Evolutionary conservation across 2,329 filamentous ascomycete genomes (phyloP).

Genomic region (Incumbomyces lentus): DNA sequence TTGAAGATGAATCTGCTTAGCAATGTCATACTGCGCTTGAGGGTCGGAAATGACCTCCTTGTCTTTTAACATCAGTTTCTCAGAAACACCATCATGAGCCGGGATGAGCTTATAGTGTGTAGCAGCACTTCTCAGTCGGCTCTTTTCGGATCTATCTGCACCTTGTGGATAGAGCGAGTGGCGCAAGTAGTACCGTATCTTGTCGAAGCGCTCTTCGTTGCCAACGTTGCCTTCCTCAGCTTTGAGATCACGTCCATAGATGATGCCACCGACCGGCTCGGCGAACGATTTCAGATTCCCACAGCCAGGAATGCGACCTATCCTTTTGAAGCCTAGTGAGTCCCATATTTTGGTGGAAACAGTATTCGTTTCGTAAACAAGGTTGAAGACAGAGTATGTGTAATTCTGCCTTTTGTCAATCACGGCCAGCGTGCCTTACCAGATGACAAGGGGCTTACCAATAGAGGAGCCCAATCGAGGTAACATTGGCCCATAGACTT

Average conservation of each 20-base stretch:
- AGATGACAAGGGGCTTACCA: conserved; percentile 31
- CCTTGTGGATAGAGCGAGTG: conserved; percentile 87
- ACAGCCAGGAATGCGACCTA: conserved; percentile 67
- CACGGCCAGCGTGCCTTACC: conserved; percentile 5
- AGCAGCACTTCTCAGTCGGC: conserved; percentile 79
- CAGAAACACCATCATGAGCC: conserved; percentile 39
- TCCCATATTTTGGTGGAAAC: conserved; percentile 88
- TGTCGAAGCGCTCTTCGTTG: conserved; percentile 94
- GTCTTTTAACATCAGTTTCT: conserved; percentile 90
- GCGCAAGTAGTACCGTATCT: conserved; percentile 95
- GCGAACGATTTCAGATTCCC: conserved; percentile 60
- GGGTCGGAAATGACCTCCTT: conserved; percentile 94
- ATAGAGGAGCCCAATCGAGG: conserved; percentile 63
- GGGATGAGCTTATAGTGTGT: conserved; percentile 81
- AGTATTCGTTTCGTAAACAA: conserved; percentile 89
- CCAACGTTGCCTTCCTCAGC: conserved; percentile 69
- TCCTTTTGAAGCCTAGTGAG: conserved; percentile 81
- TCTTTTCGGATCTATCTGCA: conserved; percentile 91
- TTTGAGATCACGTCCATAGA: conserved; percentile 57
- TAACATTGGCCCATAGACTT: conserved; percentile 67
- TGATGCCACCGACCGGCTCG: conserved; percentile 63
- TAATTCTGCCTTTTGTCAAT: conserved; percentile 50
- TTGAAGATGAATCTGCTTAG: conserved; percentile 60
- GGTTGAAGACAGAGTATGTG: conserved; percentile 85
- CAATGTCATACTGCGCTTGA: conserved; percentile 80